Conservation (phyloP, 768 basidiomycete species). For the Kwoniella mangroviensis region DNA sequence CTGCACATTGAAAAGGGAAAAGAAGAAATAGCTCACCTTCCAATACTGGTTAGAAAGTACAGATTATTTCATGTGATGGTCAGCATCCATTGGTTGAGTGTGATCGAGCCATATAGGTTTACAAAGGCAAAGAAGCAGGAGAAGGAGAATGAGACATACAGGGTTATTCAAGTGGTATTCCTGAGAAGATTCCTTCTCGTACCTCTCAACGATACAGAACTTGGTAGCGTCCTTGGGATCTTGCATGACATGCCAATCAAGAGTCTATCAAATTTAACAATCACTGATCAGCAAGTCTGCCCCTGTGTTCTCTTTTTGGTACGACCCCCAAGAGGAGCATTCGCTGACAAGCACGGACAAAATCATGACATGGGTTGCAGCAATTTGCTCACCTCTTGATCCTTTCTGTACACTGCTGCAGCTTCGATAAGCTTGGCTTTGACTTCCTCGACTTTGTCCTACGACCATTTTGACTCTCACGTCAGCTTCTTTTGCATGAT, state of each 20-base stretch:
- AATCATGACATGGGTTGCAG: neutral
- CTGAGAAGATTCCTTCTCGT: constrained; percentile 57
- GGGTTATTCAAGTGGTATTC: constrained; percentile 57
- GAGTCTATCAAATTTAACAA: constrained; percentile 38
- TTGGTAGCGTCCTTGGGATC: constrained; percentile 58
- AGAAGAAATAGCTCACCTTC: constrained; percentile 39
- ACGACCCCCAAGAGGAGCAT: too few relatives aligned
- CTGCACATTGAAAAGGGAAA: neutral
- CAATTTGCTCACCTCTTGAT: constrained; percentile 49
- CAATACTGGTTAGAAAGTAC: constrained; percentile 42
- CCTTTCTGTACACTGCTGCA: constrained; percentile 55
- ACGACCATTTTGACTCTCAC: neutral
- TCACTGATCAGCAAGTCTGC: neutral
- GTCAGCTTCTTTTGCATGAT: neutral
- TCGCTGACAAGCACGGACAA: neutral
- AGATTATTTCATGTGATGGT: neutral
- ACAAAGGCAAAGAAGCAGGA: neutral
- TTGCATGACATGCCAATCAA: constrained; percentile 59
- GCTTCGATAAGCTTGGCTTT: constrained; percentile 57
- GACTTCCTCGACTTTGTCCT: constrained; percentile 55
- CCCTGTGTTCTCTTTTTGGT: too few relatives aligned
- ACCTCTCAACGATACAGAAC: constrained; percentile 58
- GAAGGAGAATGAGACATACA: constrained; percentile 20
- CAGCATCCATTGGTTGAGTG: too few relatives aligned
- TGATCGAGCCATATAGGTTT: too few relatives aligned